Evolutionary conservation across 352 stramenopile genomes (phyloP), one percentile per base, ranked within the genome.

Genomic region (Phytophthora pini): DNA sequence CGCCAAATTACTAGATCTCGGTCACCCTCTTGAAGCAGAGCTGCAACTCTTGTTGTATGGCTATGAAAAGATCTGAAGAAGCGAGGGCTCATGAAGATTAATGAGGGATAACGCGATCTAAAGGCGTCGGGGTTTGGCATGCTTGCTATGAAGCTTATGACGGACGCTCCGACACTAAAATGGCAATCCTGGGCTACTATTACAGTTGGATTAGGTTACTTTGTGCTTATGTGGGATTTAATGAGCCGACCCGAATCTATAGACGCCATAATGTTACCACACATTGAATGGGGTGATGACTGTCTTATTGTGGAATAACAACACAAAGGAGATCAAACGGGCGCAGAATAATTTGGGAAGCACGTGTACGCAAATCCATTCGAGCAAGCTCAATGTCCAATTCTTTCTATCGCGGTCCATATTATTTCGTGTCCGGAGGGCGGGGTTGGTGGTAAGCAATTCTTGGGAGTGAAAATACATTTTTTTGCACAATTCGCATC

Each of bases 391-490:
- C 12, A 39, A 15, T 36, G 5, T 5, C 13, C 46, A 4, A 22
- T 40, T 2, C 26, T 52, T n/a, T 27, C 46, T 24, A 5, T 60
- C 20, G 41, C 41, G 44, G 53, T 60, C 3, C 27, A 52, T 38
- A 27, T 60, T 36, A n/a, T 59, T 59, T 41, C 12, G 4, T 52
- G 13, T 34, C 17, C 17, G 17, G 17, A 17, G 17, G 17, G 17
- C 17, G 17, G 17, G 17, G 17, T 17, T 17, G 17, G 17, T 17
- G 17, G 17, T 17, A 17, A 17, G 17, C 17, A 17, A 17, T 17
- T 17, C 17, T 17, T 17, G 17, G 17, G 17, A 17, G 17, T 17
- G 17, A 17, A 0, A 17, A 17, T 17, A 17, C 17, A n/a, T n/a
- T 17, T 17, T 17, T 17, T 17, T 17, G 17, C 17, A 17, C 17